phyloP scores from a whole-genome alignment of 805 yeast species.

The Starmerella gropengiesseri region DNA sequence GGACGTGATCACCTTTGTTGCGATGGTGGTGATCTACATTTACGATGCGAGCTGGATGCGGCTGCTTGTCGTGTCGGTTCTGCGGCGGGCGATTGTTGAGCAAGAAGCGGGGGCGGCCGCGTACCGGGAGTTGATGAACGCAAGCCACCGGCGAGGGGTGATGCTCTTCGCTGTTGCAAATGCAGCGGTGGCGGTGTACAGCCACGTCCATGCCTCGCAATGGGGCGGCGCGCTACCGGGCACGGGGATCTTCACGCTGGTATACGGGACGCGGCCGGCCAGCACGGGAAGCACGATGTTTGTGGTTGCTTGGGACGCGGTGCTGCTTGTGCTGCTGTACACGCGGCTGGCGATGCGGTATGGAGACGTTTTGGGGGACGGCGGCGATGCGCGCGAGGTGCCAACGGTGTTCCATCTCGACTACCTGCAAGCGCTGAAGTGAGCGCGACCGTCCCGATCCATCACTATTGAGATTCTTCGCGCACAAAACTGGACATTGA shows the following conservation, averaged over 20 bases:
- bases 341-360: neutral
- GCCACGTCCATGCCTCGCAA: neutral
- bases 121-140: neutral
- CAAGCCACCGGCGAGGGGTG: neutral
- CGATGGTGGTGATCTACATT: neutral
- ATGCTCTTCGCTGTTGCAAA: neutral
- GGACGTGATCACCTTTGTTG: slow-evolving; percentile 4
- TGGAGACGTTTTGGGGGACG: slow-evolving; percentile 2
- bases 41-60: slow-evolving; percentile 7
- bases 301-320: slow-evolving; percentile 1
- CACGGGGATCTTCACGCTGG: slow-evolving; percentile 1
- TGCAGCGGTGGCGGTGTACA: neutral
- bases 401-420: slow-evolving; percentile 1
- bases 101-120: neutral
- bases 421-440: neutral
- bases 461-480: no score
- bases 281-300: neutral
- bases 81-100: slow-evolving; percentile 3
- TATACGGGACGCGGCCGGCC: slow-evolving; percentile 3
- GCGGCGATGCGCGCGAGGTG: neutral
- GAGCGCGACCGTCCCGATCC: no score
- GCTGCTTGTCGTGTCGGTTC: neutral
- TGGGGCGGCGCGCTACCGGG: neutral
- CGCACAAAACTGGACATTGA: no score
- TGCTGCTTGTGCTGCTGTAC: neutral